phyloP scores from a whole-genome alignment of 2,329 filamentous ascomycete species.

The Aspergillus sp. region DNA sequence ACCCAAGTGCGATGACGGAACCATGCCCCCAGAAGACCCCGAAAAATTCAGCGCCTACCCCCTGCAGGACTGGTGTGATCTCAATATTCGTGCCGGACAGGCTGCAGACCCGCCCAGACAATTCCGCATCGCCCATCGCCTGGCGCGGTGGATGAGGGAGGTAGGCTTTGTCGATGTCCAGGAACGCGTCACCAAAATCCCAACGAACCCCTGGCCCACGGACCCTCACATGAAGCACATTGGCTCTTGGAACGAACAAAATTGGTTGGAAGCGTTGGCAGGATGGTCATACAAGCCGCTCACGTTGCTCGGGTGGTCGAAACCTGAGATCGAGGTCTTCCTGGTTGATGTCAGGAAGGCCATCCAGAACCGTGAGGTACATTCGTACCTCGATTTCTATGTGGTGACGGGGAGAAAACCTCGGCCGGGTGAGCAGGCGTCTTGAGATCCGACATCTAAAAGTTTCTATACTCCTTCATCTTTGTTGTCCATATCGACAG shows the following conservation, averaged over 20 bases:
- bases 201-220: constrained; percentile 51
- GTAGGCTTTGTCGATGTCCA: constrained; percentile 59
- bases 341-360: constrained; percentile 43
- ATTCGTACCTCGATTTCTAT: constrained; percentile 41
- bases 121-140: constrained; percentile 51
- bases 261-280: constrained; percentile 43
- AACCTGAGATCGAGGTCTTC: constrained; percentile 46
- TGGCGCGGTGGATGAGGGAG: constrained; percentile 54
- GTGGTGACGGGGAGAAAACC: constrained; percentile 39
- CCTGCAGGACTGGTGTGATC: constrained; percentile 50
- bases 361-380: constrained; percentile 39
- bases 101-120: constrained; percentile 43
- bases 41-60: constrained; percentile 35
- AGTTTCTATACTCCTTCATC: neutral
- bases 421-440: constrained; percentile 15
- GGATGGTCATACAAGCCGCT: constrained; percentile 46
- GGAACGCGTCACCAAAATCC: constrained; percentile 52
- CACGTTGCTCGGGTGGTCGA: constrained; percentile 41
- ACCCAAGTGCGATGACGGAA: constrained; percentile 52
- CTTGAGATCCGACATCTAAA: neutral
- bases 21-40: constrained; percentile 47
- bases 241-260: constrained; percentile 49
- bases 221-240: constrained; percentile 47
- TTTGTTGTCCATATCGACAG: neutral
- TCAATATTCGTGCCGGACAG: constrained; percentile 43